Evolutionary conservation across 371 early-diverging fungal genomes (phyloP), one percentile per base, ranked within the genome.

Genomic region (Paraphysoderma sedebokerense): DNA sequence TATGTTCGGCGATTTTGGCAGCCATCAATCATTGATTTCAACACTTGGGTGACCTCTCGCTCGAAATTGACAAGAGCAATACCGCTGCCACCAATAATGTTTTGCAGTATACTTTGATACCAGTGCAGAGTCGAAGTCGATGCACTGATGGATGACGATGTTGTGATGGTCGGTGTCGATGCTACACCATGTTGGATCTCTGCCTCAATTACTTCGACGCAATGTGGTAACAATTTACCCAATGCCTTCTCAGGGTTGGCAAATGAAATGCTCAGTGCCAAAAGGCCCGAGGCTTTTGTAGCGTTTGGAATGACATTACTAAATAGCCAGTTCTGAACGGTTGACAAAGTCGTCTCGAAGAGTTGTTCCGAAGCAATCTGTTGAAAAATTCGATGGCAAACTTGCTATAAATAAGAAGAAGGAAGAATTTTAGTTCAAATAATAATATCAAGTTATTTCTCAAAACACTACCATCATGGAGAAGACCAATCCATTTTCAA

Each of bases 41-140:
- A 56, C 0, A 78, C 53, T 6, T 62, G 59, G 1, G 69, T 30
- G 8, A 86, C 44, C 8, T 76, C 72, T 15, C 56, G 38, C 47
- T 63, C 62, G 52, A 80, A 67, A 13, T 57, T 48, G 6, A 82
- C 56, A 3, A 79, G 38, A 7, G 72, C 75, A 0, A 54, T 39
- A 30, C 81, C 84, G 15, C 69, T 38, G n/a, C 57, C 54, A 17
- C 52, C 48, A 2, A 79, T 44, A 5, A 79, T 61, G 7, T 66
- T 66, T 45, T 65, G 66, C 20, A 85, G 49, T 33, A 83, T 72
- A 13, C 61, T 62, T 52, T 87, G 86, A 46, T 79, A 75, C 78
- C 85, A 86, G 50, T 85, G 85, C 38, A 87, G 58, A 0, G 78
- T 71, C 1, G 75, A 58, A 51, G 85, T 86, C 0, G 76, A 72